Evolutionary conservation across 2,329 filamentous ascomycete species (phyloP), one percentile per base, ranked within the genome.

Genomic region (Colletotrichum sp.): DNA sequence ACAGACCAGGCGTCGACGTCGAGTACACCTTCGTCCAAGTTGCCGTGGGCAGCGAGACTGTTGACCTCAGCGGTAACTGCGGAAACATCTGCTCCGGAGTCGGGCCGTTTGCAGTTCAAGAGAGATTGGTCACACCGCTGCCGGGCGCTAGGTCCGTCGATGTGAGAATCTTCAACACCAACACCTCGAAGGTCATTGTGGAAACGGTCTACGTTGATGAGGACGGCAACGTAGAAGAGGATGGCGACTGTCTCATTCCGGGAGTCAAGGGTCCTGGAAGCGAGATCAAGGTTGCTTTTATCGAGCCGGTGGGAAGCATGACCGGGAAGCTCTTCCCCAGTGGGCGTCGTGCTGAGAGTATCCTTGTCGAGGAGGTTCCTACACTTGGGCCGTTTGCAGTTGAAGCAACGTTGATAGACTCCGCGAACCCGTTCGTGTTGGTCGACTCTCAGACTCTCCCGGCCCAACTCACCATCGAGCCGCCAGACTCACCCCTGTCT

Each of bases 11-110:
- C 21, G 86, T 86, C 2, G 89, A 93, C 75, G 84, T 93, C 10
- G 90, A 93, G 66, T 93, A 91, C 78, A 93, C 91, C 0, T 93
- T 93, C 78, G 88, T 92, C 0, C 90, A 92, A 64, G 85, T 93
- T 2, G 91, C 90, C 0, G 87, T 93, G 64, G 88, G 90, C 26
- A 87, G 89, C 66, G 86, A 86, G 6, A 84, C 86, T 10, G 86
- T 93, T 3, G 91, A 93, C 77, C 85, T 90, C 55, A 89, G 88
- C 0, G 90, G 91, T 3, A 93, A 92, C 74, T 93, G 92, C 78
- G 92, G 91, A 6, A 93, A 93, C 77, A 91, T 93, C 87, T 89
- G 85, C n/a, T 87, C 88, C 21, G 90, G 88, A 0, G 87, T 93
- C 34, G 92, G 90, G 0, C 91, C 92, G 0, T 93, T 90, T 80